Evolutionary conservation across 1,284 basidiomycete genomes (phyloP), one percentile per base, ranked within the genome.

Genomic region (Fomitopsis palustris): DNA sequence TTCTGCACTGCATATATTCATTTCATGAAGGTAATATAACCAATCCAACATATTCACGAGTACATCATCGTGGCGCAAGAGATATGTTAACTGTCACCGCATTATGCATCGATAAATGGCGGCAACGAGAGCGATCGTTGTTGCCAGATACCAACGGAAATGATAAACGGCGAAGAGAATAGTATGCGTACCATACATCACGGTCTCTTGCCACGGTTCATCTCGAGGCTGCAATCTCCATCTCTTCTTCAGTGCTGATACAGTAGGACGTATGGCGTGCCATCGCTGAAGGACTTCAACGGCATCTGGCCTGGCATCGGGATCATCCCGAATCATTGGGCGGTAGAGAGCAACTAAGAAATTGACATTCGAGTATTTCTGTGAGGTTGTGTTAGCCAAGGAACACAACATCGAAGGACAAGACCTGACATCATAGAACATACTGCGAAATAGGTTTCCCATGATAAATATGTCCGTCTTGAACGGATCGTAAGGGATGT

Each of bases 401-500:
- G 16, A 27, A 8, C 5, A 17, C 38, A 41, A 6, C 2, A 16
- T 17, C 12, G 4, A 10, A 6, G 21, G 12, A 35, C 2, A 43
- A 6, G 6, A 70, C 54, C 51, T 62, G 33, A 16, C 33, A 27
- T 45, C 42, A 14, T 45, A 27, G 23, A 45, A 27, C 42, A 25
- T 45, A 23, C 42, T 6, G 29, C 55, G 59, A 6, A 70, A 59
- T 1, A 65, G 16, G 39, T 70, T 65, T 4, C 72, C 71, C 4
- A 45, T 27, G 3, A 67, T 65, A 55, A 64, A 73, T 6, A 74
- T 61, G 45, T 70, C 69, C 1, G 65, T 59, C 51, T 74, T 70
- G 47, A 73, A 71, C 0, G 70, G 67, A 53, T 74, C 71, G 47
- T 74, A 71, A 0, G 69, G 68, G 1, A 64, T 54, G 1, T 47